Percentiles rank a stretch among this genome's conserved stretches.
Evolutionary conservation across 495 filamentous ascomycete genomes (phyloP).

Genomic region (Astrothelium subdiscretum): DNA sequence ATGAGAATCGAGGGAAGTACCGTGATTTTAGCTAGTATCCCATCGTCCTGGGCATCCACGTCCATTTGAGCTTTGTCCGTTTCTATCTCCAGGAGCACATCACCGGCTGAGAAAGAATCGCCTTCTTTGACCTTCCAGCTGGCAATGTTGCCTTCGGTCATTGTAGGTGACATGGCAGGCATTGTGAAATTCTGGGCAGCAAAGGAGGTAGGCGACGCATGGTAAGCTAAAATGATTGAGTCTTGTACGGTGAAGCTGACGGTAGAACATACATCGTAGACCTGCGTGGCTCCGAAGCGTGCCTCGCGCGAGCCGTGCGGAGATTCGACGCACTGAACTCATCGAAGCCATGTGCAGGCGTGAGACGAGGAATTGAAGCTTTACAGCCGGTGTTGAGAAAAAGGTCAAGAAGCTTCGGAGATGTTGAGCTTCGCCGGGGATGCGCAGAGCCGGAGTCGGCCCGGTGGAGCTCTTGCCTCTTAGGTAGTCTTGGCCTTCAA

Average conservation of each 20-base stretch:
- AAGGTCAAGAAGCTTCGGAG: neutral
- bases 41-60: slow-evolving; percentile 79
- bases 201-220: slow-evolving; percentile 41
- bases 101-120: slow-evolving; percentile 61
- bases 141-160: slow-evolving; percentile 76
- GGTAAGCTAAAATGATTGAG: slow-evolving; percentile 40
- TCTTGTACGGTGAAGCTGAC: neutral
- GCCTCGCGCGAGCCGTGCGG: slow-evolving; percentile 17
- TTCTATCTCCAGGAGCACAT: slow-evolving; percentile 76
- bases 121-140: slow-evolving; percentile 65
- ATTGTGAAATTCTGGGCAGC: slow-evolving; percentile 72
- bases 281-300: slow-evolving; percentile 16
- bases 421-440: neutral
- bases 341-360: slow-evolving; percentile 21
- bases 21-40: slow-evolving; percentile 65
- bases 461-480: neutral
- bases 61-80: slow-evolving; percentile 86
- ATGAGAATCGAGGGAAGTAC: slow-evolving; percentile 16
- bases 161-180: slow-evolving; percentile 77
- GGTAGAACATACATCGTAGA: slow-evolving; percentile 16
- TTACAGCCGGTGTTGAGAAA: neutral
- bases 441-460: neutral
- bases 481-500: too few relatives aligned
- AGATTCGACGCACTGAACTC: slow-evolving; percentile 17
- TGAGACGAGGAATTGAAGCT: neutral